Base-by-base conservation (phyloP, 2,329 filamentous ascomycete species). In the Blumeriella jaapii region DNA sequence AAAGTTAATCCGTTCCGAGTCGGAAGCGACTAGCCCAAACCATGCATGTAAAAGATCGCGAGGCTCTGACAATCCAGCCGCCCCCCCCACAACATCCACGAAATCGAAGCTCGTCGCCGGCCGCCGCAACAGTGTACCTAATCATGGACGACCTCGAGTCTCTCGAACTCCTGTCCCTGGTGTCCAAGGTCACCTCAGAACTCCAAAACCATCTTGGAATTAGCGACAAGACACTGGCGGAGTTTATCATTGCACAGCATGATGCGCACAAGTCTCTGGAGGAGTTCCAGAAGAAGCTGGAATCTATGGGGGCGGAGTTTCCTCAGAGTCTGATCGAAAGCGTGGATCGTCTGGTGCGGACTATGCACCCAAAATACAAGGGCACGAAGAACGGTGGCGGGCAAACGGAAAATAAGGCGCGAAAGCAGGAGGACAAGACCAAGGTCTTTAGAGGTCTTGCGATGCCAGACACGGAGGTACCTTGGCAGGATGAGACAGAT, bases 171-270 rank as follows among this genome's bases (percentile, higher is more conserved):
- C 71, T 98, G 35, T 94, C 87, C 51, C 78, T 98, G 54, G 86
- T 96, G 38, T 91, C 85, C 32, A 94, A 89, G 59, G 85, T 98
- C 50, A 86, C 86, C 10, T 89, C 82, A 12, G 91, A 98, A 61
- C 69, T 98, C 34, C 81, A 93, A 52, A 98, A 98, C 55, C 84
- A 98, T 61, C 62, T 96, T 40, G 85, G 87, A 37, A 76, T 95
- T 51, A 82, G 74, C 56, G 87, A 98, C 62, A 95, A 93, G 61
- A 94, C 85, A 4, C 75, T 98, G 16, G 87, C 91, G 49, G 91
- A 98, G 60, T 98, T 94, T 56, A 76, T 98, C 52, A 94, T 98
- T 55, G 82, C 82, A 42, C 82, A 94, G 56, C 84, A 93, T 51
- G 61, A 80, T 56, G 74, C 87, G 69, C 82, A 77, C 63, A 69